These are phyloP conservation scores for Asterochloris sp. DNA, from an alignment of 139 green algal species.

Conservation along the genomic window DNA sequence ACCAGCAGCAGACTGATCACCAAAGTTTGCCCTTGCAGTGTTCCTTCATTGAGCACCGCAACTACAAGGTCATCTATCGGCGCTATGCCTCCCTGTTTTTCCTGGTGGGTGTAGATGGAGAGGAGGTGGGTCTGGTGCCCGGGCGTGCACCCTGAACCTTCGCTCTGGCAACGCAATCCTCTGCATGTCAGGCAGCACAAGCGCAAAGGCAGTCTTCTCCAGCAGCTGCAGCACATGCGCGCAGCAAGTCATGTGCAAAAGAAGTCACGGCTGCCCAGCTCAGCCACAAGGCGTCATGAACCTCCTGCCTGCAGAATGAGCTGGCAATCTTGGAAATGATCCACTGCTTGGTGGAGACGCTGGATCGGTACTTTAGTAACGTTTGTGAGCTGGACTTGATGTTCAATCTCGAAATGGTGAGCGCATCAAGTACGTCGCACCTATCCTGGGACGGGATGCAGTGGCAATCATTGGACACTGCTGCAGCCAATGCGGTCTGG, in stretches of 20 bases:
- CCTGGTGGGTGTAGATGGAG: slow-evolving; percentile 90
- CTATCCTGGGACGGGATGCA: no score
- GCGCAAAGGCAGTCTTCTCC: background rate
- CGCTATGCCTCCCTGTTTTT: slow-evolving; percentile 98
- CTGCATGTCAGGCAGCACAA: no score
- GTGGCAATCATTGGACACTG: background rate
- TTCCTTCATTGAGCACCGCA: slow-evolving; percentile 92
- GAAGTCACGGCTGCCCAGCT: background rate
- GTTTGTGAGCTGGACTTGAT: slow-evolving; percentile 97
- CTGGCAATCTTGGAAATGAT: slow-evolving; percentile 96
- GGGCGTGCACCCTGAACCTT: no score
- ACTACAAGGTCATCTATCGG: slow-evolving; percentile 94
- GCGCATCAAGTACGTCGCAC: background rate
- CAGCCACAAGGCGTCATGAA: background rate
- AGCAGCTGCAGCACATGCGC: background rate
- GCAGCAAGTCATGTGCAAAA: background rate
- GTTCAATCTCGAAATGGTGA: slow-evolving; percentile 90
- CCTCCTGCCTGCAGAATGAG: slow-evolving; percentile 81
- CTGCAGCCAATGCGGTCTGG: background rate
- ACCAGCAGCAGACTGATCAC: background rate
- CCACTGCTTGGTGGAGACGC: slow-evolving; percentile 82
- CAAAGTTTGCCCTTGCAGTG: slow-evolving; percentile 61
- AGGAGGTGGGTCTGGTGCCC: slow-evolving; percentile 69
- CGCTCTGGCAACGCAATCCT: no score
- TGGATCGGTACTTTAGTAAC: slow-evolving; percentile 84